Base-by-base conservation (phyloP, 441 rosid species). In the Daphne laureola region DNA sequence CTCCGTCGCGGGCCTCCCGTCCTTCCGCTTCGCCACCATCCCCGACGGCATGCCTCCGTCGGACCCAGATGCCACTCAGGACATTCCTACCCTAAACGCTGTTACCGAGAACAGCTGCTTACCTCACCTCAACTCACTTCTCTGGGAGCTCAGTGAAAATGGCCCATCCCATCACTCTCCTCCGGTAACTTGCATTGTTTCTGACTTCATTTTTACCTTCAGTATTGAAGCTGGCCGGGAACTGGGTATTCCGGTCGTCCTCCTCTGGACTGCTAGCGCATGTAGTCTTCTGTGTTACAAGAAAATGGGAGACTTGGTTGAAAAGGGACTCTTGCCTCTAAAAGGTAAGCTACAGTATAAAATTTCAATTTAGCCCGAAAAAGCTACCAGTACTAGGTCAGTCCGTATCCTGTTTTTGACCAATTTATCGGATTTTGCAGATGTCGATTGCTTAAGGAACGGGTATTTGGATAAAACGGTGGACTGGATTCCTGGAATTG, bases 401-500 rank as follows among this genome's bases (percentile, higher is more conserved):
- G n/a, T n/a, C n/a, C n/a, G n/a, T 21, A 21, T 21, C 23, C 25
- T 21, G 25, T 21, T 7, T 8, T 8, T 5, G 3, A 8, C 13
- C 13, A 53, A 12, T 8, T 18, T 46, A 13, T 17, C 15, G 16
- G 25, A 21, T 15, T 42, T 58, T 8, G 23, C 46, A 66, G 75
- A 73, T 47, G 38, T 17, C 38, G 64, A 61, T 26, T 57, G 52
- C 49, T 55, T 67, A 27, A 65, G 63, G 2, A 72, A 68, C 2
- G 70, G 65, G 27, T 61, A 43, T 12, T 18, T 68, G 50, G 70
- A 75, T 47, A 70, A 66, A 0, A 58, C 48, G 18, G 62, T 78
- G 5, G 72, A 73, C 45, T 75, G 78, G 78, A 70, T 78, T 21
- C 78, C 73, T 0, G 67, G 69, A 2, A 61, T 73, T 64, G 46